Conservation (phyloP, 331 rosid genomes). For the Ulmus americana region DNA sequence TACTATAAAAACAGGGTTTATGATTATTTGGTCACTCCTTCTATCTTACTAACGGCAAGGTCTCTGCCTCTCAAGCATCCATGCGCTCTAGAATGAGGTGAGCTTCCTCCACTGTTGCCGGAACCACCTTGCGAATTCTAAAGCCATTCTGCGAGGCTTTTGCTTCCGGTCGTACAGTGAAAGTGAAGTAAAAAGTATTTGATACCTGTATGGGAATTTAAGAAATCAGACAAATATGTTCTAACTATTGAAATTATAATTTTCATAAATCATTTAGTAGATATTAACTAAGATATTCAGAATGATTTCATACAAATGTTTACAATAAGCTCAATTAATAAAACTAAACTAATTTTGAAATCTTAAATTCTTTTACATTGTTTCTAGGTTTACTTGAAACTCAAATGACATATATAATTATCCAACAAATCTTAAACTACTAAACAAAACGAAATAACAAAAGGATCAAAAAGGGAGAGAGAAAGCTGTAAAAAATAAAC, state of each 20-base stretch:
- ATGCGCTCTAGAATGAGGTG: conserved; percentile 58
- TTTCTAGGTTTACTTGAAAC: too few species aligned
- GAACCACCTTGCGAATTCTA: conserved; percentile 67
- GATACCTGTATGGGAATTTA: conserved; percentile 44
- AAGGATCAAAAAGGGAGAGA: too few species aligned
- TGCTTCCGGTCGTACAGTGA: conserved; percentile 67
- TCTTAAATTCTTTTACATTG: too few species aligned
- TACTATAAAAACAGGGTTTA: neutral
- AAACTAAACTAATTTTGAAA: too few species aligned
- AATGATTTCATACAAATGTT: too few species aligned
- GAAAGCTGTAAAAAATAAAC: too few species aligned
- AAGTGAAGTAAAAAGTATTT: conserved; percentile 67
- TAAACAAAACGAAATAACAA: too few species aligned
- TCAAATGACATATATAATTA: too few species aligned
- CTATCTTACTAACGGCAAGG: conserved; percentile 27
- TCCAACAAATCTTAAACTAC: too few species aligned
- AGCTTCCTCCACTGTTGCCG: conserved; percentile 84
- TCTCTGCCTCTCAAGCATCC: conserved; percentile 46
- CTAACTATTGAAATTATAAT: neutral
- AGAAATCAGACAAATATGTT: conserved; percentile 5
- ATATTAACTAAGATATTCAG: neutral
- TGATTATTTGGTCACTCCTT: conserved; percentile 1
- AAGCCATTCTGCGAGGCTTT: conserved; percentile 54
- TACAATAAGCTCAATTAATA: too few species aligned
- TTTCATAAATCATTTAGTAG: neutral